These are phyloP conservation scores for Trichoderma gracile DNA, from an alignment of 2,329 filamentous ascomycete species.

Conservation along the genomic window DNA sequence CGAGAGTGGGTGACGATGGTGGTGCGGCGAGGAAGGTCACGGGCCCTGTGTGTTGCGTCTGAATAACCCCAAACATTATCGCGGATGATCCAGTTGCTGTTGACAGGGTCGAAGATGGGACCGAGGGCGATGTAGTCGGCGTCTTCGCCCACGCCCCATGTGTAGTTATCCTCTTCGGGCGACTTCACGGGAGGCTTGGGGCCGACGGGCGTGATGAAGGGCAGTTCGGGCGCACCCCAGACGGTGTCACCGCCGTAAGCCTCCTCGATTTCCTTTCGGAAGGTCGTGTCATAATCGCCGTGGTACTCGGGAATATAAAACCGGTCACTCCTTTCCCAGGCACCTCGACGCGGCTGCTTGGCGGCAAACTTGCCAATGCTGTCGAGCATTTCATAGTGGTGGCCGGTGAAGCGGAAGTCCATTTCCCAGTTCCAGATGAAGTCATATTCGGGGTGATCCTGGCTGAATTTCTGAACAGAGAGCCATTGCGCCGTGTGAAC, in stretches of 20 bases:
- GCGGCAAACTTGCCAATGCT: slow-evolving; percentile 63
- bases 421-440: slow-evolving; percentile 89
- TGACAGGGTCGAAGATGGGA: slow-evolving; percentile 74
- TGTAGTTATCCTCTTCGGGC: slow-evolving; percentile 64
- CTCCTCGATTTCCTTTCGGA: slow-evolving; percentile 63
- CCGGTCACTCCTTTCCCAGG: slow-evolving; percentile 73
- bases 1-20: slow-evolving; percentile 79
- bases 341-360: slow-evolving; percentile 67
- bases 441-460: slow-evolving; percentile 76
- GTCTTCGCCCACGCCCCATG: slow-evolving; percentile 76
- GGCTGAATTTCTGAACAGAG: slow-evolving; percentile 72
- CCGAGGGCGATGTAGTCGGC: slow-evolving; percentile 73
- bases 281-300: slow-evolving; percentile 66
- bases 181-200: slow-evolving; percentile 62
- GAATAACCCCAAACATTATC: slow-evolving; percentile 68
- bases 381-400: slow-evolving; percentile 77
- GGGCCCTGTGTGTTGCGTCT: slow-evolving; percentile 49
- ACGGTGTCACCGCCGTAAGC: slow-evolving; percentile 55
- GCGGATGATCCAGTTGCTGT: slow-evolving; percentile 72
- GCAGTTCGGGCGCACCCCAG: slow-evolving; percentile 65
- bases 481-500: slow-evolving; percentile 68
- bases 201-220: slow-evolving; percentile 62
- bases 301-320: slow-evolving; percentile 72
- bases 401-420: slow-evolving; percentile 75
- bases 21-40: slow-evolving; percentile 66